Evolutionary conservation across 345 rosid genomes (phyloP), one percentile per base, ranked within the genome.

Genomic region (Camelina sativa): DNA sequence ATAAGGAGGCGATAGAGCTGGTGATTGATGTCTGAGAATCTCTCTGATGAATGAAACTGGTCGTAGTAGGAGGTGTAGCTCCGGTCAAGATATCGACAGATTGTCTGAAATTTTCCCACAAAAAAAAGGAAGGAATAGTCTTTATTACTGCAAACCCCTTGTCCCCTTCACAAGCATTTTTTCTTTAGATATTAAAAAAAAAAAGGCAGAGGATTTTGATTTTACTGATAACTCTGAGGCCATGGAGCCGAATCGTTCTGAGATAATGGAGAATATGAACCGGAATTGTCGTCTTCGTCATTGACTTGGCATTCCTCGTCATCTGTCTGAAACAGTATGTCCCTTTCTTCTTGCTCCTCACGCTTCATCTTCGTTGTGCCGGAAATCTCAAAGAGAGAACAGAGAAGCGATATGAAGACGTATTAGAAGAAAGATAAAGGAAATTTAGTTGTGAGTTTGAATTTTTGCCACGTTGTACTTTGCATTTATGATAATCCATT

Each of bases 151-250:
- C 22, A 37, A 69, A 54, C 30, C 30, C 3, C 30, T 25, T 20
- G 22, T 20, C 22, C 2, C 19, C 34, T 58, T 25, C 0, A 47
- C 2, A 5, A 20, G 22, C 22, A 13, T 19, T 6, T 6, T 19
- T 50, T 10, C n/a, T 32, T 10, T n/a, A n/a, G n/a, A n/a, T n/a
- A n/a, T n/a, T n/a, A n/a, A 38, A 62, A 48, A 69, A 23, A 23
- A 23, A 23, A 20, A 20, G 1, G 22, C 40, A 65, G 52, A 56
- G 62, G 37, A 34, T 32, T 40, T 16, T 16, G 12, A 11, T 28
- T 28, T 17, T 67, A 86, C 92, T 87, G 82, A 80, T 84, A 91
- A 70, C 94, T 91, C 62, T 78, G 86, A 37, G 97, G 97, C 97
- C 95, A 86, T 15, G 79, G 28, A 17, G 80, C 74, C 0, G 69